These are phyloP conservation scores for Hemisphaericaspora xylofermentans DNA, from an alignment of 1,139 yeast species.

Conservation along the genomic window DNA sequence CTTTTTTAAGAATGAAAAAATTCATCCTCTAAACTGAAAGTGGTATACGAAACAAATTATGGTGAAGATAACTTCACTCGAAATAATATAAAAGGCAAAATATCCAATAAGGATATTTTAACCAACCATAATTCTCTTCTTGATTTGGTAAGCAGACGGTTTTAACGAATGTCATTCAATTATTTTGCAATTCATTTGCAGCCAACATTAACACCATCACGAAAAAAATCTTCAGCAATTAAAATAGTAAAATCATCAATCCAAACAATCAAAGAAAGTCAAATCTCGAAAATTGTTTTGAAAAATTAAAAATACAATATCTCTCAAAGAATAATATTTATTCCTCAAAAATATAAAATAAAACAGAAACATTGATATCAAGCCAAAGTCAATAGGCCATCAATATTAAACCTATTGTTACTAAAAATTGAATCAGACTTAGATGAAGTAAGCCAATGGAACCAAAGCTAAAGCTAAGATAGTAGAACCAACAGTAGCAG, in stretches of 20 bases:
- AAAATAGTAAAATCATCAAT: background rate
- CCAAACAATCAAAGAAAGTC: background rate
- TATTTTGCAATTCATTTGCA: background rate
- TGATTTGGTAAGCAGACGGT: background rate
- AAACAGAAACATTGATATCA: conserved; percentile 1
- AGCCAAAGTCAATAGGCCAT: background rate
- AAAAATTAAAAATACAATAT: background rate
- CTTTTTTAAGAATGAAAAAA: background rate
- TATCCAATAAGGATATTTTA: background rate
- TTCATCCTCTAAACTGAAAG: background rate
- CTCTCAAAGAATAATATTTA: background rate
- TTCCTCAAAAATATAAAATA: background rate
- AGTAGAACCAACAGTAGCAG: conserved; percentile 25
- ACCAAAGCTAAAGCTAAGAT: conserved; percentile 26
- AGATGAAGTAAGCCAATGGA: conserved; percentile 28
- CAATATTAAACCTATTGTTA: background rate
- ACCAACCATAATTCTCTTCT: background rate
- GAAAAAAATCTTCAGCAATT: background rate
- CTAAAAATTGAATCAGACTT: conserved; percentile 6
- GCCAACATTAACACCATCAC: background rate
- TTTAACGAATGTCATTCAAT: background rate
- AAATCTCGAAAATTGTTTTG: background rate
- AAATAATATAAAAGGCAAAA: background rate
- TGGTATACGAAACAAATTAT: background rate
- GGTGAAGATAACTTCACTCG: background rate